A percentile compares a stretch with the other conserved stretches of the same genome.
Conservation (phyloP, 2,329 filamentous ascomycete species). For the Salinomyces thailandicus region DNA sequence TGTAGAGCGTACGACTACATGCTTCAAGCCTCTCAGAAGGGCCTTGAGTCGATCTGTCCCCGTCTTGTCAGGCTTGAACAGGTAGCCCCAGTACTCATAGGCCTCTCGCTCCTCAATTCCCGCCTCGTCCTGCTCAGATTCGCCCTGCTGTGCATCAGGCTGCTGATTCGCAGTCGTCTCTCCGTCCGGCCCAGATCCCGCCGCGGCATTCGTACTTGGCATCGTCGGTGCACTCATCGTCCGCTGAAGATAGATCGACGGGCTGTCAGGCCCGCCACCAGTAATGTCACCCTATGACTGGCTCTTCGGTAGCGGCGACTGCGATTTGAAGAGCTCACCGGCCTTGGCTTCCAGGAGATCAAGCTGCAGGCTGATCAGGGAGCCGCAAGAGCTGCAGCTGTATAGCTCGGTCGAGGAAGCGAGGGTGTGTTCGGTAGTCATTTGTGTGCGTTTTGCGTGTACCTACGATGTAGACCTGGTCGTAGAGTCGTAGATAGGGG, state of each 20-base stretch:
- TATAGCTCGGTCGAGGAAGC: neutral
- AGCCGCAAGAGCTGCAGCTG: neutral
- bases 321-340: neutral
- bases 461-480: too few species aligned
- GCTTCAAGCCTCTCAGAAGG: constrained; percentile 37
- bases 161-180: neutral
- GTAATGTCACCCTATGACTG: neutral
- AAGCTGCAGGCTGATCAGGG: neutral
- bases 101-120: constrained; percentile 31
- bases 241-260: neutral
- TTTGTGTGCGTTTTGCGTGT: too few species aligned
- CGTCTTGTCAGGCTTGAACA: constrained; percentile 42
- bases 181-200: neutral
- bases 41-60: constrained; percentile 38
- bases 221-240: neutral
- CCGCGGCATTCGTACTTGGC: neutral
- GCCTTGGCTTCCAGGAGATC: neutral
- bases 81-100: constrained; percentile 40
- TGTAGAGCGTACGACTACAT: constrained; percentile 36
- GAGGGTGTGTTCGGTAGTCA: too few species aligned
- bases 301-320: neutral
- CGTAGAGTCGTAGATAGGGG: too few species aligned
- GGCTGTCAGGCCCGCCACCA: neutral
- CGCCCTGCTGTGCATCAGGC: constrained; percentile 3
- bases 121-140: constrained; percentile 15